A percentile compares a stretch with the other conserved stretches of the same genome.
Evolutionary conservation across 768 basidiomycete species (phyloP).

Genomic region (Pisolithus tinctorius): DNA sequence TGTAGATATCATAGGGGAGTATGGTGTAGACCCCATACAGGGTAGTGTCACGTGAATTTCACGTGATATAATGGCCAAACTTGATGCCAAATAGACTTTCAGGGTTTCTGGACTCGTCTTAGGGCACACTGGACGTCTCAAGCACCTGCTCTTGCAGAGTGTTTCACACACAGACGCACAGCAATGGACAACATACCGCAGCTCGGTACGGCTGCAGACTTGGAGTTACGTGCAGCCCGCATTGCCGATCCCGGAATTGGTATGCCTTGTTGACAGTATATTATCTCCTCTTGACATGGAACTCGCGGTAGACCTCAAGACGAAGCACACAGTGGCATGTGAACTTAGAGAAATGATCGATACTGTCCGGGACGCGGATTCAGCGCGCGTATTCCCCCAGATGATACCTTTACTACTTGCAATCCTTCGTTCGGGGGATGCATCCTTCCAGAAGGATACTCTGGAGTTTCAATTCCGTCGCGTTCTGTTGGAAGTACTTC

Average conservation of each 20-base stretch:
- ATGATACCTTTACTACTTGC: conserved; percentile 71
- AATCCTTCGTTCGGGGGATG: conserved; percentile 61
- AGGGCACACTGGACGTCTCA: too few species aligned
- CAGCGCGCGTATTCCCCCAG: conserved; percentile 58
- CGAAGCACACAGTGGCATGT: conserved; percentile 61
- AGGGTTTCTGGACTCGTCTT: conserved; percentile 11
- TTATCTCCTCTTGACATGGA: not conserved
- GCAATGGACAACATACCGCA: conserved; percentile 40
- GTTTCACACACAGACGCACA: not conserved
- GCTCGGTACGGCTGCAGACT: conserved; percentile 45
- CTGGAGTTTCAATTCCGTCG: conserved; percentile 79
- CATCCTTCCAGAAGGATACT: conserved; percentile 59
- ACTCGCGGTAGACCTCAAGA: conserved; percentile 50
- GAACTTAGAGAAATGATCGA: conserved; percentile 82
- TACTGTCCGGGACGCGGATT: conserved; percentile 68
- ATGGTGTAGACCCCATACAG: not conserved
- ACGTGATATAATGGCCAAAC: conserved; percentile 27
- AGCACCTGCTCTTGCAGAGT: not conserved
- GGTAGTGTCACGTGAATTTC: conserved; percentile 20
- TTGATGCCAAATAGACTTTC: conserved; percentile 26
- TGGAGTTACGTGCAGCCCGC: conserved; percentile 64
- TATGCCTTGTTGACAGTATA: conserved; percentile 21
- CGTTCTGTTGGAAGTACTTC: conserved; percentile 81
- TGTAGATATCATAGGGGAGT: too few species aligned
- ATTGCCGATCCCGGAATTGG: conserved; percentile 74